Evolutionary conservation across 2,329 filamentous ascomycete species (phyloP), one percentile per base, ranked within the genome.

Genomic region (Claviceps quebecensis): DNA sequence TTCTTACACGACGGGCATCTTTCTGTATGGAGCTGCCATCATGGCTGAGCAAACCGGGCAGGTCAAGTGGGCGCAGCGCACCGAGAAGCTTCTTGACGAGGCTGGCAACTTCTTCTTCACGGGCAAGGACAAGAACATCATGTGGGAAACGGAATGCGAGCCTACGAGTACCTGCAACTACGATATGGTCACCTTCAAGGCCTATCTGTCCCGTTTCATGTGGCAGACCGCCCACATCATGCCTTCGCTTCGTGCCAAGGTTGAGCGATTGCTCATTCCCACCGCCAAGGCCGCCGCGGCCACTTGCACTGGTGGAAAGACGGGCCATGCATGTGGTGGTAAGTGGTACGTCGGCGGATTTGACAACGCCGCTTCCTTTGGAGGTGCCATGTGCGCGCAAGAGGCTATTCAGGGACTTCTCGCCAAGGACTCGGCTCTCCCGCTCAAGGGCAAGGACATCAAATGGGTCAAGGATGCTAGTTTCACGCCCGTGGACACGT

Each of bases 81-180:
- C 77, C 1, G 59, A 69, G 48, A 68, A 70, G 22, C 70, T 84
- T 23, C 64, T 84, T 19, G 64, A 71, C 23, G 76, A 75, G 23
- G 67, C 74, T 3, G 67, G 65, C 23, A 70, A 69, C 61, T 83
- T 78, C 65, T 81, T 84, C 67, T 65, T 63, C 46, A 72, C 74
- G 4, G 60, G 69, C 16, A 76, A 78, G 57, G 66, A 72, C 5
- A 76, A 77, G 22, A 69, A 78, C 59, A 67, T 84, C 64, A 80
- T 86, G 76, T 80, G 72, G 60, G 83, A 87, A 65, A 71, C 71
- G 45, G 77, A 78, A n/a, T 87, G 83, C 68, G 83, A 87, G 63
- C 67, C 65, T 4, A 65, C 69, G 53, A 66, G 67, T 49, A 70
- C 61, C 0, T 87, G 84, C 60, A 76, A 79, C 61, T 71, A 67